phyloP scores from a whole-genome alignment of 768 basidiomycete genomes.

The Coprinellus micaceus region DNA sequence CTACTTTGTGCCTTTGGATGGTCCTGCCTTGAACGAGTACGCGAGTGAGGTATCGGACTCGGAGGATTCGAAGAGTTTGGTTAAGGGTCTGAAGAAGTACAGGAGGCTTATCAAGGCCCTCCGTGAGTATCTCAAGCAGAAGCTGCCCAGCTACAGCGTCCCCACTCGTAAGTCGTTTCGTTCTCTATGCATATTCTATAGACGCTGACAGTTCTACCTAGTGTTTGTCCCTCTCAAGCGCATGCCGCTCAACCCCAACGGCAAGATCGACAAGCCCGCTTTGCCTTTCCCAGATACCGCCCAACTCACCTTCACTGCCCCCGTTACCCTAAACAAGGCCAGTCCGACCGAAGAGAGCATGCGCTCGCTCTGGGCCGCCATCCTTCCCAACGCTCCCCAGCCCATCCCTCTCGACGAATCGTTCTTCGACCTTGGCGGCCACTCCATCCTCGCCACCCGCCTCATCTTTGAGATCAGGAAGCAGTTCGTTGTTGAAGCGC shows the following conservation, averaged over 20 bases:
- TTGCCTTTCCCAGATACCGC: constrained; percentile 98
- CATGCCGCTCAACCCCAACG: constrained; percentile 98
- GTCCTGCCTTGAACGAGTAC: constrained; percentile 60
- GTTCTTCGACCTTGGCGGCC: constrained; percentile 98
- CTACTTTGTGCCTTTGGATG: constrained; percentile 90
- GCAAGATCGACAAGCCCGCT: constrained; percentile 97
- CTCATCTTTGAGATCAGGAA: constrained; percentile 97
- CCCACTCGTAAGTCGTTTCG: constrained; percentile 66
- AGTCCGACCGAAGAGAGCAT: constrained; percentile 77
- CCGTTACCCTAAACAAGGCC: constrained; percentile 33
- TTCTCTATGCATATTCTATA: constrained; percentile 3
- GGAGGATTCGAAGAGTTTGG: constrained; percentile 55
- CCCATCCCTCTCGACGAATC: constrained; percentile 86
- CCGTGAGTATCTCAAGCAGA: constrained; percentile 93
- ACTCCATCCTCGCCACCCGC: constrained; percentile 96
- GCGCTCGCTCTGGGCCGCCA: constrained; percentile 76
- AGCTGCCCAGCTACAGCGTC: constrained; percentile 91
- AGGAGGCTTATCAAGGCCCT: constrained; percentile 88
- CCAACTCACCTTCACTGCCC: constrained; percentile 48
- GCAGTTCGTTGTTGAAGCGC: constrained; percentile 84
- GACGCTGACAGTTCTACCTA: too few species aligned
- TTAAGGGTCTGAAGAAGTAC: constrained; percentile 80
- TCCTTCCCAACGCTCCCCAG: constrained; percentile 72
- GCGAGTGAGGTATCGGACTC: constrained; percentile 62
- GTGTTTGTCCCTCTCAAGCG: constrained; percentile 93